Conservation (phyloP, 495 filamentous ascomycete species). For the Lineolata rhizophorae region DNA sequence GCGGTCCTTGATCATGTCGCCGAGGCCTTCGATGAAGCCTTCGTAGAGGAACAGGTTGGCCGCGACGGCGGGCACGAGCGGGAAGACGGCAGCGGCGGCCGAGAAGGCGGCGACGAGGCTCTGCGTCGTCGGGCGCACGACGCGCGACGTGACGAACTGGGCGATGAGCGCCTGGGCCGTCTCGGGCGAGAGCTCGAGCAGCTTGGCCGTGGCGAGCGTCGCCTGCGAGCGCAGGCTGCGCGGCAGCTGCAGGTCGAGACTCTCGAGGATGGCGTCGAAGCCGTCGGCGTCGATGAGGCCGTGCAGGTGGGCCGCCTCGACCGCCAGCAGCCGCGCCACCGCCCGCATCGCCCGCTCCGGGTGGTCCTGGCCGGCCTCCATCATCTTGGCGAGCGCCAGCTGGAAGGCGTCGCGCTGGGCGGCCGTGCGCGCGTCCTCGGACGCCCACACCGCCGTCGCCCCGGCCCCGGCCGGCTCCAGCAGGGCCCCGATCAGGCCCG, state of each 20-base stretch:
- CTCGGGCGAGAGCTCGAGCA: slow-evolving; percentile 52
- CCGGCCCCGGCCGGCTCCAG: slow-evolving; percentile 30
- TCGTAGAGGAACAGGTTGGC: slow-evolving; percentile 63
- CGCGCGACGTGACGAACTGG: slow-evolving; percentile 37
- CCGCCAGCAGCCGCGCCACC: slow-evolving; percentile 36
- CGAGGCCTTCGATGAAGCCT: slow-evolving; percentile 50
- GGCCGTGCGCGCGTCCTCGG: slow-evolving; percentile 25
- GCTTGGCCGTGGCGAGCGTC: slow-evolving; percentile 52
- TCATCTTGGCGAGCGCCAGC: slow-evolving; percentile 39
- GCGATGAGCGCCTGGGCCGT: slow-evolving; percentile 40
- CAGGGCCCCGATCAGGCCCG: slow-evolving; percentile 31
- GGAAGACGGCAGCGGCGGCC: slow-evolving; percentile 68
- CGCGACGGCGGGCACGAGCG: slow-evolving; percentile 48
- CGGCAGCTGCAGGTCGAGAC: slow-evolving; percentile 54
- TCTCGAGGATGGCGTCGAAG: slow-evolving; percentile 57
- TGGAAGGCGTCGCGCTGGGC: slow-evolving; percentile 39
- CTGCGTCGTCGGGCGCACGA: slow-evolving; percentile 30
- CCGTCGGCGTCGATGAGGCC: slow-evolving; percentile 51
- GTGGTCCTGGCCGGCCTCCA: slow-evolving; percentile 35
- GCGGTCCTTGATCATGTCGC: slow-evolving; percentile 40
- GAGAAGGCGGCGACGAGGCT: slow-evolving; percentile 63
- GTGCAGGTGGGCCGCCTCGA: slow-evolving; percentile 35
- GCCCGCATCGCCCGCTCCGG: slow-evolving; percentile 38
- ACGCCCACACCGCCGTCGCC: slow-evolving; percentile 27
- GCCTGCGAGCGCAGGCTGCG: slow-evolving; percentile 48